Percentiles rank a stretch among this genome's conserved stretches.
These are phyloP conservation scores for Luzula sylvatica DNA, from an alignment of 176 grass and related monocot species.

Conservation along the genomic window DNA sequence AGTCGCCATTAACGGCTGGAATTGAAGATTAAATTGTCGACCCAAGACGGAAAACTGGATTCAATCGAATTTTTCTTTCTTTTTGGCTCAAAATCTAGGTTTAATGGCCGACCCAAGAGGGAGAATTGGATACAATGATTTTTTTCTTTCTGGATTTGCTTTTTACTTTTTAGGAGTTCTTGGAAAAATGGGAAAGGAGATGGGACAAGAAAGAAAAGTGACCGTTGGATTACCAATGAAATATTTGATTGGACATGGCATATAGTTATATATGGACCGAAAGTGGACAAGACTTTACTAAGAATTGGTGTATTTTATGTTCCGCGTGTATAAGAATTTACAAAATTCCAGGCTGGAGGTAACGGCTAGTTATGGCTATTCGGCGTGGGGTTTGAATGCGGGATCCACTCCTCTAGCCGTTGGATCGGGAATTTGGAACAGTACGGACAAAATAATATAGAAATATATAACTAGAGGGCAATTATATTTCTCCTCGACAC, in stretches of 20 bases:
- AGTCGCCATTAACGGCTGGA: slow-evolving; percentile 20
- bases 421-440: not conserved
- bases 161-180: slow-evolving; percentile 11
- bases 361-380: slow-evolving; percentile 68
- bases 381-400: slow-evolving; percentile 12
- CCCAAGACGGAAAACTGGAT: not conserved
- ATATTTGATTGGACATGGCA: not conserved
- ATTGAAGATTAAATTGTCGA: not conserved
- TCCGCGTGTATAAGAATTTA: not conserved
- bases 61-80: not conserved
- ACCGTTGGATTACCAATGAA: slow-evolving; percentile 16
- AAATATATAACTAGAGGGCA: too few relatives aligned
- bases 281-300: too few relatives aligned
- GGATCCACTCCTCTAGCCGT: slow-evolving; percentile 12
- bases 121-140: not conserved
- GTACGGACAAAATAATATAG: too few relatives aligned
- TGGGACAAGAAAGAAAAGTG: slow-evolving; percentile 28
- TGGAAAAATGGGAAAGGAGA: slow-evolving; percentile 15
- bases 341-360: not conserved
- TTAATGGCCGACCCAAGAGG: not conserved
- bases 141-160: not conserved
- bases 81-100: slow-evolving; percentile 1
- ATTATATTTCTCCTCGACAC: too few relatives aligned
- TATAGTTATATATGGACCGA: not conserved
- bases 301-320: not conserved